These are phyloP conservation scores for Phytophthora podocarpi DNA, from an alignment of 352 stramenopile genomes.

Conservation along the genomic window DNA sequence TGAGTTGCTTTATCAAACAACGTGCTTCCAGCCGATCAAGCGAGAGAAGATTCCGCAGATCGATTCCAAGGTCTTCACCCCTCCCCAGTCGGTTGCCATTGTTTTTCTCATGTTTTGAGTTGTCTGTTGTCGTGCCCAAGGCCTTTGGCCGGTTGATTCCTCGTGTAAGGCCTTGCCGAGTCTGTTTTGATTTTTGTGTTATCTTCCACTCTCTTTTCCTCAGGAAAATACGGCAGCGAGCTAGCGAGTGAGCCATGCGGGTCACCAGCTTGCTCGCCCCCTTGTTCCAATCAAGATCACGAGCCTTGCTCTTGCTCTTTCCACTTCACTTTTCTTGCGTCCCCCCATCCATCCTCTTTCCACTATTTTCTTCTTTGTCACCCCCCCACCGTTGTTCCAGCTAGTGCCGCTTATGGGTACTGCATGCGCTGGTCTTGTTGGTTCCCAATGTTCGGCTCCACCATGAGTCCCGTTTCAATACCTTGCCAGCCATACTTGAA, in stretches of 20 bases:
- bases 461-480: slow-evolving; percentile 47
- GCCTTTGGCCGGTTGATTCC: slow-evolving; percentile 27
- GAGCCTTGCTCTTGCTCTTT: slow-evolving; percentile 32
- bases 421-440: slow-evolving; percentile 40
- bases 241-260: slow-evolving; percentile 17
- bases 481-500: slow-evolving; percentile 87
- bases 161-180: slow-evolving; percentile 30
- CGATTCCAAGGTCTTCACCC: slow-evolving; percentile 5
- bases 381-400: background rate
- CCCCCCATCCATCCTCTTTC: slow-evolving; percentile 3
- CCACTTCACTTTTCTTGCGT: slow-evolving; percentile 34
- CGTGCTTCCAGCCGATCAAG: slow-evolving; percentile 13
- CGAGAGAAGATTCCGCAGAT: slow-evolving; percentile 18
- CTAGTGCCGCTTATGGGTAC: slow-evolving; percentile 36
- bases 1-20: slow-evolving; percentile 17
- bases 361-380: slow-evolving; percentile 1
- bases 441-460: slow-evolving; percentile 32
- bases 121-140: slow-evolving; percentile 27
- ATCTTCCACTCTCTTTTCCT: slow-evolving; percentile 34
- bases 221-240: slow-evolving; percentile 26
- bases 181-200: slow-evolving; percentile 54
- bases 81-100: slow-evolving; percentile 25
- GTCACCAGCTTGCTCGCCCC: slow-evolving; percentile 22
- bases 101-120: slow-evolving; percentile 38
- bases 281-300: slow-evolving; percentile 37